phyloP scores from a whole-genome alignment of 139 green algal genomes.

The Raphidocelis subcapitata region DNA sequence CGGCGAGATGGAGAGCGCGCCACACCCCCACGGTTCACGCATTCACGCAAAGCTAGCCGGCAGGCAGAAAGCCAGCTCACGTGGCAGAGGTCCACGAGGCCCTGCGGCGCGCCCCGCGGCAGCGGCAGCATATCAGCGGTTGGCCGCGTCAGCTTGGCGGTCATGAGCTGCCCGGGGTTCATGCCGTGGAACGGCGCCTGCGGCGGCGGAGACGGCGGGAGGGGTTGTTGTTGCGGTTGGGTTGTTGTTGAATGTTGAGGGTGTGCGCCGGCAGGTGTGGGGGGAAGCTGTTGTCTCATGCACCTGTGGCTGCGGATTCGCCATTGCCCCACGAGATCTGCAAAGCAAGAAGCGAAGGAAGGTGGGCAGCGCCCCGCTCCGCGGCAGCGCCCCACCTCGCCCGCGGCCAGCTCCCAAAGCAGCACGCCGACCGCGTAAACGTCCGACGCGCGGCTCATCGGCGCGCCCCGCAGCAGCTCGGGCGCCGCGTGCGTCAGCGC shows the following conservation, averaged over 20 bases:
- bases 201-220: neutral
- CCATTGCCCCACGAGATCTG: too few relatives aligned
- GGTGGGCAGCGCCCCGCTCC: too few relatives aligned
- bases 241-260: too few relatives aligned
- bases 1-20: too few relatives aligned
- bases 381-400: constrained; percentile 17
- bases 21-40: too few relatives aligned
- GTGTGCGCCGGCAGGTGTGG: too few relatives aligned
- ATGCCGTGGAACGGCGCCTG: constrained; percentile 19
- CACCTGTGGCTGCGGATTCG: too few relatives aligned
- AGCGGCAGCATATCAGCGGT: constrained; percentile 21
- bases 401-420: constrained; percentile 35
- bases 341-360: too few relatives aligned
- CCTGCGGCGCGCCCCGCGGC: neutral
- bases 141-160: constrained; percentile 6
- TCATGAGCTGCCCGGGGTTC: constrained; percentile 23
- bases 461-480: constrained; percentile 25
- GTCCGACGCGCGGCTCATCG: constrained; percentile 17
- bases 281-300: too few relatives aligned
- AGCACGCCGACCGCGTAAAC: constrained; percentile 39
- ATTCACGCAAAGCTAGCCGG: too few relatives aligned
- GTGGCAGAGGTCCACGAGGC: neutral
- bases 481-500: constrained; percentile 28
- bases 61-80: too few relatives aligned
- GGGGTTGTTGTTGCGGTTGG: too few relatives aligned